phyloP scores from a whole-genome alignment of 73 alveolate species.

The Stentor coeruleus region DNA sequence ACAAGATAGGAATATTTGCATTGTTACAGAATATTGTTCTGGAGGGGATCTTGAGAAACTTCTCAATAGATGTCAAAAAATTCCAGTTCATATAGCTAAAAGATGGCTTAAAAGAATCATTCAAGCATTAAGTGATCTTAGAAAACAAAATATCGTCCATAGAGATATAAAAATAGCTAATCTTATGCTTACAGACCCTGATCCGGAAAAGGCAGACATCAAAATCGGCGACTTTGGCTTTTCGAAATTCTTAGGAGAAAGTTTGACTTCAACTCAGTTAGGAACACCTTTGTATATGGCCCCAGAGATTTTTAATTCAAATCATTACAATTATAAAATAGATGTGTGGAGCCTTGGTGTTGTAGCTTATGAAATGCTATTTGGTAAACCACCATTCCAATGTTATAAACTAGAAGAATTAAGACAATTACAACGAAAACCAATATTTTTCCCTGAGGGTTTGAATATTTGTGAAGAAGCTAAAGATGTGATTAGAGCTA shows the following conservation, averaged over 20 bases:
- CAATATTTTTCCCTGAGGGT: neutral
- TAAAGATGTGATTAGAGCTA: neutral
- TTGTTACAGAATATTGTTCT: constrained; percentile 33
- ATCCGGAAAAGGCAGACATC: constrained; percentile 16
- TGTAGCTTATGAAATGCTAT: constrained; percentile 31
- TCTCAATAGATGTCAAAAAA: constrained; percentile 12
- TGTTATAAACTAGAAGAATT: neutral
- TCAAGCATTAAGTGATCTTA: constrained; percentile 27
- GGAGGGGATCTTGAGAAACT: constrained; percentile 39
- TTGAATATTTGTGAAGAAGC: neutral
- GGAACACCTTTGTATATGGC: constrained; percentile 41
- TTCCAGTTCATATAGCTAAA: constrained; percentile 27
- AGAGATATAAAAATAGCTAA: constrained; percentile 61
- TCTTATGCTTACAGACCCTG: constrained; percentile 26
- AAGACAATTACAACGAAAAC: neutral
- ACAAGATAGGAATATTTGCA: constrained; percentile 19
- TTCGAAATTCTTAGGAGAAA: neutral
- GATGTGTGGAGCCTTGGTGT: constrained; percentile 45
- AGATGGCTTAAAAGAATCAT: constrained; percentile 10
- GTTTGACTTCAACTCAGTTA: constrained; percentile 20
- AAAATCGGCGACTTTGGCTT: constrained; percentile 38
- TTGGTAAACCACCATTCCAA: constrained; percentile 37
- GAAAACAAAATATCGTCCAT: constrained; percentile 33
- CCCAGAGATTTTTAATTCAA: constrained; percentile 37
- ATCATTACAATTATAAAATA: constrained; percentile 26